Evolutionary conservation across 139 green algal genomes (phyloP), one percentile per base, ranked within the genome.

Genomic region (Chlamydomonas incerta): DNA sequence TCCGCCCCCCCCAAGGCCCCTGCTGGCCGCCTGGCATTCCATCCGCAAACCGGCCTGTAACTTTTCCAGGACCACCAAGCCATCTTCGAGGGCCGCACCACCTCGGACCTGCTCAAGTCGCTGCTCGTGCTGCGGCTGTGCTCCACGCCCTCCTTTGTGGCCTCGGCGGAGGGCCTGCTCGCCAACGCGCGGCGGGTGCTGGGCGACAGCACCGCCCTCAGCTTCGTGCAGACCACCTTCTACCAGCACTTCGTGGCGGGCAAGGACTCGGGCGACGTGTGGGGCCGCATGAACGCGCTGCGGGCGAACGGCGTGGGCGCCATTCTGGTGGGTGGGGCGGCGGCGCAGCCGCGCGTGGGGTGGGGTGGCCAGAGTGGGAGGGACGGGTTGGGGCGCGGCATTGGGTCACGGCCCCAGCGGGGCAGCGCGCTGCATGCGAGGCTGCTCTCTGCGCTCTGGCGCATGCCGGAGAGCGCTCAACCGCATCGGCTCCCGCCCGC

Each of bases 121-220:
- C 72, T 72, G 62, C 46, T 90, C 29, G 86, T 90, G 41, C 84
- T 90, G 63, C 79, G 80, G 2, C 71, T 90, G 28, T 90, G 86
- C 72, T 62, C 47, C 18, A 35, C 74, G 21, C 29, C 15, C 31
- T 6, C 80, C 41, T 87, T 90, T 18, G 80, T 84, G 21, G 33
- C 14, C 4, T 65, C 81, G 34, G 86, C 87, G 14, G 72, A 90
- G 26, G 79, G 86, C 52, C 91, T 97, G 31, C 81, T 88, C 75
- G 90, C 91, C 5, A 86, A 87, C 3, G 91, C 96, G n/a, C 23
- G 85, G 1, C 33, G 74, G 34, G 52, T 90, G 35, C 86, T 83
- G 77, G 77, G 77, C 31, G 77, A 83, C 20, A 5, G 21, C 14
- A 11, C 31, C 6, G 46, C 77, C 0, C 14, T 74, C 28, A 31